These are phyloP conservation scores for Aristolochia fimbriata DNA, from an alignment of 164 flowering plant species.

Conservation along the genomic window DNA sequence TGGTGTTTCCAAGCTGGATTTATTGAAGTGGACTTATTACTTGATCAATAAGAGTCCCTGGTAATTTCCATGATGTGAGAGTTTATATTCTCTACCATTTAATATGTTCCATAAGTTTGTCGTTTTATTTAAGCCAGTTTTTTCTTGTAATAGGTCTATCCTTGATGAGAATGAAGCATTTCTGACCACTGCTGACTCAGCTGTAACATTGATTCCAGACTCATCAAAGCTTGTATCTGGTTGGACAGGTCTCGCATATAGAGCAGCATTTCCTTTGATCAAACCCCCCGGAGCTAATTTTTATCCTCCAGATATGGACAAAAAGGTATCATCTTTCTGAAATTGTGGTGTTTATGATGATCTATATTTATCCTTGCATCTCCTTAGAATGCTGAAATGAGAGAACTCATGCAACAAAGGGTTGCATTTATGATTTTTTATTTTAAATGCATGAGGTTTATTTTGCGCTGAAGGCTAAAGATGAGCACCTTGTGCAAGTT, in stretches of 20 bases:
- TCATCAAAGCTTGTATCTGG: slow-evolving; percentile 60
- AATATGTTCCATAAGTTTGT: neutral
- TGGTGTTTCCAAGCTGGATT: slow-evolving; percentile 46
- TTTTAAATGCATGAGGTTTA: too few species aligned
- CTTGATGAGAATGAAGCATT: slow-evolving; percentile 89
- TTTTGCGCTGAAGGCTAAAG: too few species aligned
- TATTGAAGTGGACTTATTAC: slow-evolving; percentile 71
- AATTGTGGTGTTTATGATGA: too few species aligned
- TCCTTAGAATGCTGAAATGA: too few species aligned
- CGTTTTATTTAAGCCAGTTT: neutral
- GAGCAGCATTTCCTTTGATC: slow-evolving; percentile 63
- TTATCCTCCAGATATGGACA: slow-evolving; percentile 94
- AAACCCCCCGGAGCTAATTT: slow-evolving; percentile 93
- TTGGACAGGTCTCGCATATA: slow-evolving; percentile 88
- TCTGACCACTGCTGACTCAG: slow-evolving; percentile 92
- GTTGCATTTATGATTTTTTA: too few species aligned
- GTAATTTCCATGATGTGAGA: slow-evolving; percentile 19
- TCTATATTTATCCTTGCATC: too few species aligned
- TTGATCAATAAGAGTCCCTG: slow-evolving; percentile 81
- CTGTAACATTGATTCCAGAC: slow-evolving; percentile 50
- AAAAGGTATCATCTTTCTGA: slow-evolving; percentile 35
- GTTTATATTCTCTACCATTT: neutral
- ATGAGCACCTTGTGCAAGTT: too few species aligned
- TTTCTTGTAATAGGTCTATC: slow-evolving; percentile 51
- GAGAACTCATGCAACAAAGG: too few species aligned